Evolutionary conservation across 176 grass and related monocot genomes (phyloP).

Genomic region (Pontederia crassipes): DNA sequence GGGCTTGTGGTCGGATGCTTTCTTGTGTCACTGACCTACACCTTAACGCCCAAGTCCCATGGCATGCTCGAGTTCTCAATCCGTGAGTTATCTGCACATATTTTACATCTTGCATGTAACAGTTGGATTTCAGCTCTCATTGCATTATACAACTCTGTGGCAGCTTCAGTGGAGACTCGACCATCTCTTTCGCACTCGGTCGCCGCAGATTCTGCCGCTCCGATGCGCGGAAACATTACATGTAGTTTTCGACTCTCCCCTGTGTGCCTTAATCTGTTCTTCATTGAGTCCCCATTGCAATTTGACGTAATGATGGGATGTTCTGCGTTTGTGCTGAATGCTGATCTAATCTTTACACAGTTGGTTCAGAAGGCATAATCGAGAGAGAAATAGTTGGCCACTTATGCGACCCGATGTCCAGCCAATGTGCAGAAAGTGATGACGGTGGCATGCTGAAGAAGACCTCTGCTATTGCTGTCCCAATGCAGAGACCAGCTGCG

Average conservation of each 20-base stretch:
- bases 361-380: neutral
- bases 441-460: neutral
- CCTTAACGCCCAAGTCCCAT: neutral
- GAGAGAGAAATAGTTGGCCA: neutral
- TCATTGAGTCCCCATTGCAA: too few species aligned
- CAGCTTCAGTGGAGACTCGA: too few species aligned
- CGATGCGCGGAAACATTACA: too few species aligned
- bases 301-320: too few species aligned
- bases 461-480: neutral
- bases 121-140: too few species aligned
- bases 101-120: too few species aligned
- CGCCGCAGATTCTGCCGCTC: too few species aligned
- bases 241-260: too few species aligned
- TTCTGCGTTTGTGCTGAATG: neutral
- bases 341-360: neutral
- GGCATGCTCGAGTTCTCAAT: neutral
- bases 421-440: neutral
- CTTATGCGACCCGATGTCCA: neutral
- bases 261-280: neutral
- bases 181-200: too few species aligned
- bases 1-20: constrained; percentile 7
- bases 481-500: neutral
- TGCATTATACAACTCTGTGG: too few species aligned
- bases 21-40: constrained; percentile 1
- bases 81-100: neutral